These are phyloP conservation scores for Aquanectria penicillioides DNA, from an alignment of 2,329 filamentous ascomycete species.

Conservation along the genomic window DNA sequence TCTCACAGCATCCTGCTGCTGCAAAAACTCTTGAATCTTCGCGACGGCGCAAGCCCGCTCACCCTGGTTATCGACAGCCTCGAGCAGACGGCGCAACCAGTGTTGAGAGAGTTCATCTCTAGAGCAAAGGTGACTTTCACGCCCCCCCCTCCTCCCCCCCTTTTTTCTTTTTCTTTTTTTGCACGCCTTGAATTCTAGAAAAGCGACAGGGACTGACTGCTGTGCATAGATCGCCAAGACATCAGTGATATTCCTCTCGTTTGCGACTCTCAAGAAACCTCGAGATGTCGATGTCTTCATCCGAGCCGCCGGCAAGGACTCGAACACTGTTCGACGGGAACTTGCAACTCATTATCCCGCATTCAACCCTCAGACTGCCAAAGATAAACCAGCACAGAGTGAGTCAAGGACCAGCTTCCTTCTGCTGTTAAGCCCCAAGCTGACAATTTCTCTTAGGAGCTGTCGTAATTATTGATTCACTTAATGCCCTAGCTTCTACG, in stretches of 20 bases:
- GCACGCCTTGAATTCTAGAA: not conserved
- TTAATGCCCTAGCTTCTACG: slow-evolving; percentile 71
- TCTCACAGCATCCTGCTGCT: slow-evolving; percentile 88
- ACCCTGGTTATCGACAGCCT: slow-evolving; percentile 87
- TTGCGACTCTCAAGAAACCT: slow-evolving; percentile 75
- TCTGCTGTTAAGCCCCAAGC: not conserved
- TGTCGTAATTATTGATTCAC: slow-evolving; percentile 82
- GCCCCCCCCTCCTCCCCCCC: too few relatives aligned
- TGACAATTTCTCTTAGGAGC: slow-evolving; percentile 60
- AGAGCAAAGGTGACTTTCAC: slow-evolving; percentile 73
- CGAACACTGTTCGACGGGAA: slow-evolving; percentile 67
- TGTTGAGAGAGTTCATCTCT: slow-evolving; percentile 78
- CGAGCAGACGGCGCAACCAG: slow-evolving; percentile 78
- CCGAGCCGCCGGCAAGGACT: slow-evolving; percentile 67
- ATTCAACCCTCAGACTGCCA: slow-evolving; percentile 49
- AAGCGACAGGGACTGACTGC: slow-evolving; percentile 7
- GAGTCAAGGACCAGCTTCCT: slow-evolving; percentile 36
- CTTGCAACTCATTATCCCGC: slow-evolving; percentile 62
- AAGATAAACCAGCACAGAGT: slow-evolving; percentile 55
- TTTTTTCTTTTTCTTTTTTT: too few relatives aligned
- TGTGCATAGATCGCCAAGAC: slow-evolving; percentile 66
- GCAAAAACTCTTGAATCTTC: slow-evolving; percentile 81
- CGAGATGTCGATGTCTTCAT: slow-evolving; percentile 75
- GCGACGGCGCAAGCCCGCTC: slow-evolving; percentile 84
- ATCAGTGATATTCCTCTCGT: slow-evolving; percentile 80